phyloP scores from a whole-genome alignment of 1,139 yeast species.

The Nakaseomyces kungkrabaensis region DNA sequence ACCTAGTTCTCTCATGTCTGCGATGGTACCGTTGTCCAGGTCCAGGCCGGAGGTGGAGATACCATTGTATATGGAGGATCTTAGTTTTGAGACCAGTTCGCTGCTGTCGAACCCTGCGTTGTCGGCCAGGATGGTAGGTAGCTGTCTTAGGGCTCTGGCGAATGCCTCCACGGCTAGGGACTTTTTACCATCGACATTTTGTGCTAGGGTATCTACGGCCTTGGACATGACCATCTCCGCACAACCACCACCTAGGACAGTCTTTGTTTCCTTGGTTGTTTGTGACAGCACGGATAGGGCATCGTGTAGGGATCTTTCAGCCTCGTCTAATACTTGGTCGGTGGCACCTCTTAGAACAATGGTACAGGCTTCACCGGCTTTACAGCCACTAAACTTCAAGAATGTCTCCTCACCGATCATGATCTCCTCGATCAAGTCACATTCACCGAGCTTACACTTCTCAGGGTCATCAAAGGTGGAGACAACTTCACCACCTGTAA shows the following conservation, averaged over 20 bases:
- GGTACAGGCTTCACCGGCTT: constrained; percentile 95
- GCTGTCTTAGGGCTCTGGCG: constrained; percentile 86
- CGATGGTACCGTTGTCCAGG: constrained; percentile 70
- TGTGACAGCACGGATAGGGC: constrained; percentile 93
- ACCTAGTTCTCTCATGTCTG: constrained; percentile 91
- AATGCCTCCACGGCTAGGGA: constrained; percentile 91
- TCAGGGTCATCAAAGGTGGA: constrained; percentile 94
- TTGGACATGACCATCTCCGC: constrained; percentile 97
- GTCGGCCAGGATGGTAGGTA: constrained; percentile 92
- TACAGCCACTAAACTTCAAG: constrained; percentile 87
- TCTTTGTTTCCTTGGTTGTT: constrained; percentile 88
- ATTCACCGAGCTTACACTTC: constrained; percentile 72
- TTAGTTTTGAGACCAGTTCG: constrained; percentile 80
- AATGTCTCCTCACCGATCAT: constrained; percentile 80
- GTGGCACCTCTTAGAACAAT: constrained; percentile 95
- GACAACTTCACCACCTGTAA: constrained; percentile 96
- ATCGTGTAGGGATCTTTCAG: constrained; percentile 94
- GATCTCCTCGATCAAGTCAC: constrained; percentile 84
- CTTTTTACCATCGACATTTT: constrained; percentile 87
- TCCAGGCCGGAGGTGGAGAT: constrained; percentile 87
- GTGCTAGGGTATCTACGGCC: constrained; percentile 93
- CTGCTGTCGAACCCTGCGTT: constrained; percentile 96
- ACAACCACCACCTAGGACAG: constrained; percentile 96
- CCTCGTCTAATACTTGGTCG: constrained; percentile 90
- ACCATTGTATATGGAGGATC: constrained; percentile 90